phyloP scores from a whole-genome alignment of 305 asterid species.

The Fraxinus angustifolia region DNA sequence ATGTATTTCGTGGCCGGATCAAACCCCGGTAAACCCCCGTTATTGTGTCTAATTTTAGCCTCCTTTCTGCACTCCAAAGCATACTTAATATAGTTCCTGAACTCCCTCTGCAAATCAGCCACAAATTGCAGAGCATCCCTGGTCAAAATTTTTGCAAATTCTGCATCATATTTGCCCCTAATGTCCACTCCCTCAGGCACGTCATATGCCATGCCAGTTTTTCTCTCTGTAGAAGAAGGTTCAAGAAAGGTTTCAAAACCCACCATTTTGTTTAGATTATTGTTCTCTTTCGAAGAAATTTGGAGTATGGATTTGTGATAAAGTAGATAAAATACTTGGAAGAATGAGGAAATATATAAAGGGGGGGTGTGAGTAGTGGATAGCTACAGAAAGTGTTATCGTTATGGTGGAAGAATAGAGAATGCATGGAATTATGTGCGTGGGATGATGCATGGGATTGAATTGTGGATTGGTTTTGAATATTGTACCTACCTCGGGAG shows the following conservation, averaged over 20 bases:
- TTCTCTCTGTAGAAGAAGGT: constrained; percentile 11
- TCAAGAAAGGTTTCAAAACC: constrained; percentile 45
- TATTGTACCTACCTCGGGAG: constrained; percentile 37
- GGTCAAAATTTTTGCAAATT: constrained; percentile 49
- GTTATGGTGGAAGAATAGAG: constrained; percentile 21
- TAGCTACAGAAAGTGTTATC: constrained; percentile 15
- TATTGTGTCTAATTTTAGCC: constrained; percentile 56
- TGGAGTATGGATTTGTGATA: background rate
- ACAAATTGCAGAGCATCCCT: constrained; percentile 73
- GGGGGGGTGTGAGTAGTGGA: background rate
- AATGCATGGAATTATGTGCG: constrained; percentile 34
- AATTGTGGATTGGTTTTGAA: constrained; percentile 12
- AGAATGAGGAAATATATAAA: constrained; percentile 9
- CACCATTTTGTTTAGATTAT: constrained; percentile 35
- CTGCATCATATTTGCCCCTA: constrained; percentile 70
- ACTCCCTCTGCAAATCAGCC: constrained; percentile 64
- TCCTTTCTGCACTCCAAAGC: constrained; percentile 77
- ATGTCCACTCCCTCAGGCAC: constrained; percentile 76
- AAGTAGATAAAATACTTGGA: background rate
- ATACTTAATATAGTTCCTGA: constrained; percentile 54
- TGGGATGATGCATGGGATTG: constrained; percentile 18
- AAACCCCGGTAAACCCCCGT: constrained; percentile 62
- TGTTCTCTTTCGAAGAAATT: background rate
- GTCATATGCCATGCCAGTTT: constrained; percentile 45
- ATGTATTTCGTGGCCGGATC: constrained; percentile 70